These are phyloP conservation scores for Phytophthora brassicae DNA, from an alignment of 352 stramenopile genomes.

Conservation along the genomic window DNA sequence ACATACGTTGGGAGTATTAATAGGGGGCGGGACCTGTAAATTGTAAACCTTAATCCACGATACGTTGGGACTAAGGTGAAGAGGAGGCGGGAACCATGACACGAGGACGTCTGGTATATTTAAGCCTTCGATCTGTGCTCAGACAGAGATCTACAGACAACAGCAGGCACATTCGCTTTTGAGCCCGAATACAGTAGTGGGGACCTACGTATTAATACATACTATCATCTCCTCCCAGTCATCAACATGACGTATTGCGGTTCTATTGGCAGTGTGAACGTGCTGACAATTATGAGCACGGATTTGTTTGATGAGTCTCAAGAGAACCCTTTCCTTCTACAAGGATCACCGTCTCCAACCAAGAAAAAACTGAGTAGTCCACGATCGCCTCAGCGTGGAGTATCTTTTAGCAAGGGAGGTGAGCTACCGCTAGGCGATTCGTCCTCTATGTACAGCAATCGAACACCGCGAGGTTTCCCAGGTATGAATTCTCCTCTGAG, in stretches of 20 bases:
- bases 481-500: conserved; percentile 1
- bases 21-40: no score
- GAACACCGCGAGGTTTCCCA: neutral
- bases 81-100: conserved; percentile 6
- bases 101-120: conserved; percentile 15
- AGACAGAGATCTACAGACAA: conserved; percentile 9
- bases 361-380: conserved; percentile 13
- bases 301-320: conserved; percentile 75
- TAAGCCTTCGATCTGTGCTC: no score
- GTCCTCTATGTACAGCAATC: conserved; percentile 6
- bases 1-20: no score
- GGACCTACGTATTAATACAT: no score
- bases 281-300: conserved; percentile 67
- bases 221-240: no score
- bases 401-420: conserved; percentile 13
- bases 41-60: conserved; percentile 15
- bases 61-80: neutral
- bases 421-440: conserved; percentile 49
- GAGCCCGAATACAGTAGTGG: neutral
- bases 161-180: neutral
- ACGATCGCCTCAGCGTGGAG: conserved; percentile 1
- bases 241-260: conserved; percentile 56
- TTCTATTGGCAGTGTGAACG: conserved; percentile 65
- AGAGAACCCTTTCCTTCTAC: conserved; percentile 68
- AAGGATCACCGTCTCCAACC: conserved; percentile 16